A percentile compares a stretch with the other conserved stretches of the same genome.
Conservation (phyloP, 805 yeast genomes). For the Alloascoidea hylecoeti region DNA sequence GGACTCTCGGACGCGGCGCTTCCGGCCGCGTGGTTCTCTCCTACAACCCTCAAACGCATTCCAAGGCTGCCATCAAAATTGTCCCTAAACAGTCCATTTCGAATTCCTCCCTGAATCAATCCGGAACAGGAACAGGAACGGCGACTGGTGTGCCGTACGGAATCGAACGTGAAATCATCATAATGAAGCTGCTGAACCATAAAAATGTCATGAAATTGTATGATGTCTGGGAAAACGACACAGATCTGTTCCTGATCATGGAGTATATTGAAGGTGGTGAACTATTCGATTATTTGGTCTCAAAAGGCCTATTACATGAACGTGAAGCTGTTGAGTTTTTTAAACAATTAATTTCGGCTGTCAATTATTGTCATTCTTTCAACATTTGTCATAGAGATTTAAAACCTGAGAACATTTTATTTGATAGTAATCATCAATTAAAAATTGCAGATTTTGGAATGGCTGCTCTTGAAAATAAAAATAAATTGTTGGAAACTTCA, state of each 20-base stretch:
- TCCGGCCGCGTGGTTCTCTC: conserved; percentile 72
- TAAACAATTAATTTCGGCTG: conserved; percentile 65
- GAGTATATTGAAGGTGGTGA: conserved; percentile 86
- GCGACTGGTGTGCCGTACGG: conserved; percentile 65
- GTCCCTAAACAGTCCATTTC: conserved; percentile 63
- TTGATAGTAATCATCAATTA: conserved; percentile 45
- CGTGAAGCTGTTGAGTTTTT: conserved; percentile 62
- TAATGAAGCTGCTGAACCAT: conserved; percentile 71
- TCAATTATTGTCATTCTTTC: conserved; percentile 67
- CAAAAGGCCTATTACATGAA: conserved; percentile 58
- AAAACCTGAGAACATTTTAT: conserved; percentile 65
- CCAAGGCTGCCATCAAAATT: conserved; percentile 71
- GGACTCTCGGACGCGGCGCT: conserved; percentile 71
- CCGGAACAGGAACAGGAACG: conserved; percentile 13
- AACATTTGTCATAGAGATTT: conserved; percentile 72
- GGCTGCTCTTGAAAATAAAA: conserved; percentile 74
- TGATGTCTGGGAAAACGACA: conserved; percentile 80
- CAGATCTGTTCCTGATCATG: conserved; percentile 57
- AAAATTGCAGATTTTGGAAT: conserved; percentile 82
- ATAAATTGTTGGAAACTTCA: conserved; percentile 58
- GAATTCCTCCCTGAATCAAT: neutral
- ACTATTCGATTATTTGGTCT: conserved; percentile 59
- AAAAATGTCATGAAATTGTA: conserved; percentile 68
- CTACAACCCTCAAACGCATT: conserved; percentile 53
- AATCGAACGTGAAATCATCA: conserved; percentile 73